These are phyloP conservation scores for Didymosphaeria variabile DNA, from an alignment of 2,329 filamentous ascomycete genomes.

Conservation along the genomic window DNA sequence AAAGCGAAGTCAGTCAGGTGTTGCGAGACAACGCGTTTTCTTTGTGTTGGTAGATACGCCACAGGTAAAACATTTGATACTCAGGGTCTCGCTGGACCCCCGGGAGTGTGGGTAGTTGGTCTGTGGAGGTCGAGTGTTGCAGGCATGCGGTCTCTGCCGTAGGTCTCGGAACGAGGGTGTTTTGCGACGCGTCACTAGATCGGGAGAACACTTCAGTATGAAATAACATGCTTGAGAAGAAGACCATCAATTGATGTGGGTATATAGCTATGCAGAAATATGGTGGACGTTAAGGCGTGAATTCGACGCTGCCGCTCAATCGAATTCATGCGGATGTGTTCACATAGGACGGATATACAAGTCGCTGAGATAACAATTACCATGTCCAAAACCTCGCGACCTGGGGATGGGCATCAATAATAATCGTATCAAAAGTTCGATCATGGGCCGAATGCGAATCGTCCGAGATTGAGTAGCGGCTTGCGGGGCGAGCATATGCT, in stretches of 20 bases:
- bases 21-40: not conserved
- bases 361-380: not conserved
- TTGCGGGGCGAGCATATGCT: conserved; percentile 47
- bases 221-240: not conserved
- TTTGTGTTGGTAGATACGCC: not conserved
- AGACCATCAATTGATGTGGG: conserved; percentile 11
- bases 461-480: conserved; percentile 48
- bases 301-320: not conserved
- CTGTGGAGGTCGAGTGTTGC: not conserved
- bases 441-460: conserved; percentile 49
- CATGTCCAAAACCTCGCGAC: not conserved
- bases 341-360: not conserved
- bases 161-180: not conserved
- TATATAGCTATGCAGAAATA: conserved; percentile 3
- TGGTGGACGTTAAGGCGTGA: not conserved
- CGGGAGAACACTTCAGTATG: not conserved
- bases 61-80: not conserved
- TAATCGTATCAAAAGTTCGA: not conserved
- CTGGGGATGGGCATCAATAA: not conserved
- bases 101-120: not conserved
- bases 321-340: not conserved
- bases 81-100: not conserved
- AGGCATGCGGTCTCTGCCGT: not conserved
- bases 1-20: not conserved
- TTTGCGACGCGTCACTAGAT: no score